Conservation (phyloP, 1,284 basidiomycete genomes). For the Sanghuangporus weigelae region DNA sequence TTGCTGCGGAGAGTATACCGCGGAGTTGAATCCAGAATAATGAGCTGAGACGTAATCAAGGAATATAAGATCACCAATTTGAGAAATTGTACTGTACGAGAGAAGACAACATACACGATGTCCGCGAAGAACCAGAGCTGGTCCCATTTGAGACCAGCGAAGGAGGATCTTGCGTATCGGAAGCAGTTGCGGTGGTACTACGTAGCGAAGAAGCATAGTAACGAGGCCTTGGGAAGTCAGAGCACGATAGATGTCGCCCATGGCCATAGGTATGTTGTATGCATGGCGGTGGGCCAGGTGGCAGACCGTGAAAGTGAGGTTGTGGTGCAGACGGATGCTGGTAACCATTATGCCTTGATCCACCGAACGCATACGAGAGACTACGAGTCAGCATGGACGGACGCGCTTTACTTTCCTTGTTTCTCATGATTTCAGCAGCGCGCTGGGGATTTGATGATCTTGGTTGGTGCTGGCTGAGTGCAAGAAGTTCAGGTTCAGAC, state of each 20-base stretch:
- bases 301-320: background rate
- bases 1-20: constrained; percentile 6
- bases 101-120: background rate
- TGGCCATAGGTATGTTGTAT: background rate
- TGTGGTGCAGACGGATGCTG: background rate
- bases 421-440: background rate
- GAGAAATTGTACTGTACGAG: background rate
- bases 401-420: background rate
- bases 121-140: background rate
- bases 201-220: constrained; percentile 2
- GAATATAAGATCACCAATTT: too few species aligned
- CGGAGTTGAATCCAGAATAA: constrained; percentile 15
- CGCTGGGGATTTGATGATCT: too few species aligned
- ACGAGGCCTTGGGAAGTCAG: background rate
- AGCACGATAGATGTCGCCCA: background rate
- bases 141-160: background rate
- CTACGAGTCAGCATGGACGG: background rate
- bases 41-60: background rate
- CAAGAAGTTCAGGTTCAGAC: background rate
- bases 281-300: constrained; percentile 1
- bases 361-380: constrained; percentile 1
- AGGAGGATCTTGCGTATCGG: background rate
- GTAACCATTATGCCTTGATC: constrained; percentile 1
- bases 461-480: background rate
- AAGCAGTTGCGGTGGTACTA: constrained; percentile 12